A percentile compares a stretch with the other conserved stretches of the same genome.
These are phyloP conservation scores for Rhizopogon sp. DNA, from an alignment of 768 basidiomycete genomes.

Conservation along the genomic window DNA sequence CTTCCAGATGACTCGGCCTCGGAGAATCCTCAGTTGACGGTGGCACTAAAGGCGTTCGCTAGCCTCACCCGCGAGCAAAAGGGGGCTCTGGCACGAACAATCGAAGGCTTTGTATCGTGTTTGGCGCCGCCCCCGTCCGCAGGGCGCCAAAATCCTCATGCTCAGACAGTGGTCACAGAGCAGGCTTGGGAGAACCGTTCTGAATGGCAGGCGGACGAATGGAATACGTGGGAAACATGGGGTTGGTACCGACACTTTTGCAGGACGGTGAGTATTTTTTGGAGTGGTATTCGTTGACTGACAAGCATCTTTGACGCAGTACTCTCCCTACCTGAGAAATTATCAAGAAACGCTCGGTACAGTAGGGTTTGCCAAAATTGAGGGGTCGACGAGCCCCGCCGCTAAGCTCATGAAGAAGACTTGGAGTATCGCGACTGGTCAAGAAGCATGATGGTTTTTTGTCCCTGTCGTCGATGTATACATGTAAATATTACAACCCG, in stretches of 20 bases:
- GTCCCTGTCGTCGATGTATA: not conserved
- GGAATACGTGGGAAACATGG: slow-evolving; percentile 86
- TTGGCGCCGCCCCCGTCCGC: slow-evolving; percentile 44
- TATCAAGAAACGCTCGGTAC: slow-evolving; percentile 67
- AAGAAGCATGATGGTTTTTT: slow-evolving; percentile 30
- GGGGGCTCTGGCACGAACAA: slow-evolving; percentile 60
- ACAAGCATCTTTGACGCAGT: slow-evolving; percentile 37
- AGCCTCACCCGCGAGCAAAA: slow-evolving; percentile 77
- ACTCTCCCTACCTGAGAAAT: slow-evolving; percentile 72
- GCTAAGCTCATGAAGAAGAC: slow-evolving; percentile 56
- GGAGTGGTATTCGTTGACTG: not conserved
- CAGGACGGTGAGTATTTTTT: slow-evolving; percentile 51
- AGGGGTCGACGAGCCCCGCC: slow-evolving; percentile 51
- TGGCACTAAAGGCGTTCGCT: slow-evolving; percentile 69
- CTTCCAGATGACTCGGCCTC: slow-evolving; percentile 39
- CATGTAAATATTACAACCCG: not conserved
- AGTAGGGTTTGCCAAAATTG: slow-evolving; percentile 63
- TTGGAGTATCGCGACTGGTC: slow-evolving; percentile 69
- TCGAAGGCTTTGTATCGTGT: slow-evolving; percentile 71
- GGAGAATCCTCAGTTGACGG: slow-evolving; percentile 65
- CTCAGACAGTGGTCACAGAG: slow-evolving; percentile 55
- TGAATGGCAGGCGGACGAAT: slow-evolving; percentile 68
- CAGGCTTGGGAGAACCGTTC: slow-evolving; percentile 67
- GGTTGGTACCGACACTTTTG: slow-evolving; percentile 91
- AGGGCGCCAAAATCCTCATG: slow-evolving; percentile 42